Evolutionary conservation across 441 rosid genomes (phyloP).

Genomic region (Brassica hybrid): DNA sequence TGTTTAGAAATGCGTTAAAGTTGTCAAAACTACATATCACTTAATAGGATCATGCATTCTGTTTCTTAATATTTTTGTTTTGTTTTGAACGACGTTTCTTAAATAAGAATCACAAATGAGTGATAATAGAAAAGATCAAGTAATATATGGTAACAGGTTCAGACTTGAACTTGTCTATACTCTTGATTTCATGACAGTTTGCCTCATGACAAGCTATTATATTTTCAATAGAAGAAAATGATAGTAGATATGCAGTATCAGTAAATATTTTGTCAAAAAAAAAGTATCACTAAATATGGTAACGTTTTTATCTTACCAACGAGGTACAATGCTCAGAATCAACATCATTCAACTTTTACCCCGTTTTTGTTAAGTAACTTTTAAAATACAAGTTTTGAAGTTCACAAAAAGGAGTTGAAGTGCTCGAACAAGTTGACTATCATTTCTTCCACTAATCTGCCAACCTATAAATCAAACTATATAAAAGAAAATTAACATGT

Average conservation of each 20-base stretch:
- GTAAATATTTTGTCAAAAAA: too few species aligned
- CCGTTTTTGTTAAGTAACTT: neutral
- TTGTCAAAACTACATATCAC: neutral
- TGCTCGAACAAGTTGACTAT: too few species aligned
- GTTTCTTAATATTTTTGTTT: neutral
- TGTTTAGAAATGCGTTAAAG: neutral
- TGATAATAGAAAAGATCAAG: neutral
- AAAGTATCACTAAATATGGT: neutral
- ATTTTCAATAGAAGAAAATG: neutral
- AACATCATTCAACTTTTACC: neutral
- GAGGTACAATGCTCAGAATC: neutral
- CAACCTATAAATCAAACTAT: too few species aligned
- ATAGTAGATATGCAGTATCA: too few species aligned
- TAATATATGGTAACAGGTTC: neutral
- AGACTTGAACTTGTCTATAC: neutral
- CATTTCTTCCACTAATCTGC: too few species aligned
- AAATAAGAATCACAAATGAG: neutral
- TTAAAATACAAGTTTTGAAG: too few species aligned
- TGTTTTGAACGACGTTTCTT: neutral
- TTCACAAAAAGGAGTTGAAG: too few species aligned
- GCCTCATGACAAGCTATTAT: neutral
- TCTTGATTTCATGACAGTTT: neutral
- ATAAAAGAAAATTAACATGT: too few species aligned
- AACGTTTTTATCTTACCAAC: neutral
- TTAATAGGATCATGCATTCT: neutral